Conservation (phyloP, 176 grass and related monocot genomes). For the Oryza longistaminata region DNA sequence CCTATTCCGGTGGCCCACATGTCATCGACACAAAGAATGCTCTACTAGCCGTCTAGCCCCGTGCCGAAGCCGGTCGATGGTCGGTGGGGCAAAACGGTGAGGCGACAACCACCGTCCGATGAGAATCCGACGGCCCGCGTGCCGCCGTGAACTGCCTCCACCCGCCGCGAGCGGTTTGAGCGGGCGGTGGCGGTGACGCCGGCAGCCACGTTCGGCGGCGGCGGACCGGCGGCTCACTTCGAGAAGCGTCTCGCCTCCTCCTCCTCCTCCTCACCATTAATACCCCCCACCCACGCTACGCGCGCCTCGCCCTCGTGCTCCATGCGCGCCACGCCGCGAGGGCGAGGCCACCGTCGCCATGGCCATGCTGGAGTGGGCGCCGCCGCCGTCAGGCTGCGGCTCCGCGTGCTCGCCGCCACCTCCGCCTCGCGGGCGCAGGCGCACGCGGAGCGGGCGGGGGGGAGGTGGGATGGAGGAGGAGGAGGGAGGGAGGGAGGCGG, state of each 20-base stretch:
- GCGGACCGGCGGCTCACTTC: no score
- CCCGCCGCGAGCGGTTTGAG: background rate
- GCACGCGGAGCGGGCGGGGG: background rate
- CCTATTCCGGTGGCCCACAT: background rate
- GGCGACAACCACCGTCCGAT: background rate
- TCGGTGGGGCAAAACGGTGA: no score
- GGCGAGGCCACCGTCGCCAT: constrained; percentile 15
- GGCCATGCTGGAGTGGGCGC: constrained; percentile 42
- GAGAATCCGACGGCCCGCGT: no score
- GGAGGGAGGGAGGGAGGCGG: constrained; percentile 48
- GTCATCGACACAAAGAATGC: background rate
- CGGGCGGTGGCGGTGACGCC: background rate
- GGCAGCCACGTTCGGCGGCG: background rate
- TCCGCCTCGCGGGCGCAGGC: constrained; percentile 25
- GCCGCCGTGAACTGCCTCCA: background rate
- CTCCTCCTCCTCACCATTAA: background rate
- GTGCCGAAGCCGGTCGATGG: no score
- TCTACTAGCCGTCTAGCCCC: no score
- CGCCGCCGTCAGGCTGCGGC: constrained; percentile 38
- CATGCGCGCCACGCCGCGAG: constrained; percentile 15
- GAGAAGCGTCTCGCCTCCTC: background rate
- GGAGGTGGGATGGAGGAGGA: background rate
- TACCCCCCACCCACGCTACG: background rate
- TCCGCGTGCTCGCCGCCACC: constrained; percentile 33
- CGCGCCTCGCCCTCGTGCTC: background rate